Conservation (phyloP, 1,139 yeast species). For the Hanseniaspora gamundiae region DNA sequence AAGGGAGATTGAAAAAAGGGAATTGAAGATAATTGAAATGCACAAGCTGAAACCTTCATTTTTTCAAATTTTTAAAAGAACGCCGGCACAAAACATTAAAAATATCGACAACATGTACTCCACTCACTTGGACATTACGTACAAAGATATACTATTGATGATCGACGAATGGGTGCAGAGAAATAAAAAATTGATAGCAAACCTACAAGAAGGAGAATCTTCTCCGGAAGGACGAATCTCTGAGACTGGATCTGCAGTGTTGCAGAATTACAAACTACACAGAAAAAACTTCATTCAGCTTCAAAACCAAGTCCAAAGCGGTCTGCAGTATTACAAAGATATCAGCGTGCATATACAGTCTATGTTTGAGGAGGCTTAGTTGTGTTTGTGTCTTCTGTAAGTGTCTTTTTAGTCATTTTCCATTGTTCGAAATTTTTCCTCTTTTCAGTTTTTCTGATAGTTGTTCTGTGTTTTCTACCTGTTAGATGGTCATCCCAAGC, state of each 20-base stretch:
- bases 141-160: not conserved
- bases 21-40: not conserved
- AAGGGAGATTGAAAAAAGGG: constrained; percentile 16
- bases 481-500: constrained; percentile 57
- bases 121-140: not conserved
- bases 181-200: not conserved
- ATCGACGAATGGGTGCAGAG: not conserved
- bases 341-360: not conserved
- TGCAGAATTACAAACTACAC: not conserved
- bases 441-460: constrained; percentile 29
- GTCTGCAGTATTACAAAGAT: not conserved
- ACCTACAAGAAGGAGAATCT: not conserved
- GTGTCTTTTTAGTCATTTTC: constrained; percentile 14
- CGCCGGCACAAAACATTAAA: not conserved
- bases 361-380: constrained; percentile 12
- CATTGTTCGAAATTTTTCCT: constrained; percentile 35
- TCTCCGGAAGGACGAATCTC: not conserved
- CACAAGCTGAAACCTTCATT: not conserved
- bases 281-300: not conserved
- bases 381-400: not conserved
- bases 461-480: constrained; percentile 50
- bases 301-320: not conserved
- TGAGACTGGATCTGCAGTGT: not conserved
- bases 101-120: not conserved
- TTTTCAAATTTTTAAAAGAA: not conserved